Evolutionary conservation across 2,329 filamentous ascomycete genomes (phyloP), one percentile per base, ranked within the genome.

Genomic region (Aspergillus persii): DNA sequence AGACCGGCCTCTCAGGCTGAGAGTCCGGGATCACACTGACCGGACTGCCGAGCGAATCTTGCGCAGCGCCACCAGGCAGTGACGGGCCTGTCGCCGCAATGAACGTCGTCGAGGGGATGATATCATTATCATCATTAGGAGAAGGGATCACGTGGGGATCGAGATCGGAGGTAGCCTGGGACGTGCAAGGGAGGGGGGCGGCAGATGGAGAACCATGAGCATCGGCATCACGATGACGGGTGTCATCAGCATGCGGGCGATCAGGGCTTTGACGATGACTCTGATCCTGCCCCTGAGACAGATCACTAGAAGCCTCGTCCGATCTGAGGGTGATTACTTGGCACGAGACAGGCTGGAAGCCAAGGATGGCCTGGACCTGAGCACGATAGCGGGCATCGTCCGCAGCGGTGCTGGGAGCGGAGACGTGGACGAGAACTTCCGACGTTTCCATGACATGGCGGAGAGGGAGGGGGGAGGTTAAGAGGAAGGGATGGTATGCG

Each of bases 401-500:
- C 50, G 62, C 64, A 39, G 62, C 65, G 53, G 66, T 69, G 62
- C 74, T 74, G 31, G 75, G 71, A 18, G 77, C 77, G 53, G 74
- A 69, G 61, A 79, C 68, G 65, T 79, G 77, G 52, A 78, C 74
- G 56, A 79, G 74, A 57, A 79, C 72, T 66, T 78, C 74, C 58
- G 68, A 58, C 29, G 63, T 55, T 58, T 62, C 62, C 66, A 71
- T 72, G 56, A 41, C 53, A 36, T 36, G 29, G 27, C 30, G 23
- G 23, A 8, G 23, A 26, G 46, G 46, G 23, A 26, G 46, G 46
- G 5, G 27, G 46, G 46, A 48, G 26, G 18, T 5, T 48, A 15
- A 15, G 12, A 6, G 5, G 12, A 3, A 15, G 4, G 12, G 12
- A 39, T 5, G 36, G 36, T 3, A 9, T 36, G 8, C 33, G 8